phyloP scores from a whole-genome alignment of 2,329 filamentous ascomycete species.

The Pseudocercospora musae region DNA sequence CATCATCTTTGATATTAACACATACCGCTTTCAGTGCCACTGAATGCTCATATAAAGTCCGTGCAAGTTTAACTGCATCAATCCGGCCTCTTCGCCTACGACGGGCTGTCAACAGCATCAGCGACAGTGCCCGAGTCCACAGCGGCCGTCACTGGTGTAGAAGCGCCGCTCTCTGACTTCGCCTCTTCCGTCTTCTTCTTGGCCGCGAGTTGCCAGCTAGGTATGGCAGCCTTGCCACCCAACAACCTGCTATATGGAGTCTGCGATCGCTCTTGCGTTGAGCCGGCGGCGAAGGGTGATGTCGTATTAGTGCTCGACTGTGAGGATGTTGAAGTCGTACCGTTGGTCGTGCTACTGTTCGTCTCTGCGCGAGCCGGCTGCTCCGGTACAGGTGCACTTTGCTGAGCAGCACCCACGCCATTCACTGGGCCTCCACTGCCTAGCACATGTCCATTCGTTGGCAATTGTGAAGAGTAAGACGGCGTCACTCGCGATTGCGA shows the following conservation, averaged over 20 bases:
- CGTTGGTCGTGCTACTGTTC: constrained; percentile 13
- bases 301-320: constrained; percentile 15
- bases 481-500: constrained; percentile 20
- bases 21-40: background rate
- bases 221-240: constrained; percentile 45
- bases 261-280: constrained; percentile 14
- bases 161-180: constrained; percentile 27
- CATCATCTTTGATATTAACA: background rate
- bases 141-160: constrained; percentile 15
- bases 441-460: constrained; percentile 24
- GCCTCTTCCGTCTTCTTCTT: constrained; percentile 47
- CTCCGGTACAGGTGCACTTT: constrained; percentile 2
- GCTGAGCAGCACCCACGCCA: background rate
- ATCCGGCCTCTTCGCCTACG: background rate
- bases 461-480: constrained; percentile 20
- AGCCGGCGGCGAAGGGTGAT: constrained; percentile 21
- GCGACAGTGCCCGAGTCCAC: constrained; percentile 26
- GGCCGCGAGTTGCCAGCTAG: constrained; percentile 53
- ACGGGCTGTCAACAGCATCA: constrained; percentile 15
- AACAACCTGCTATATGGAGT: constrained; percentile 29
- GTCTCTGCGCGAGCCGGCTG: constrained; percentile 22
- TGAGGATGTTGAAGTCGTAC: constrained; percentile 9
- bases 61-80: background rate
- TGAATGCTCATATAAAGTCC: background rate
- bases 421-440: constrained; percentile 16